These are phyloP conservation scores for Isabelozyma gotoi DNA, from an alignment of 805 yeast genomes.

Conservation along the genomic window DNA sequence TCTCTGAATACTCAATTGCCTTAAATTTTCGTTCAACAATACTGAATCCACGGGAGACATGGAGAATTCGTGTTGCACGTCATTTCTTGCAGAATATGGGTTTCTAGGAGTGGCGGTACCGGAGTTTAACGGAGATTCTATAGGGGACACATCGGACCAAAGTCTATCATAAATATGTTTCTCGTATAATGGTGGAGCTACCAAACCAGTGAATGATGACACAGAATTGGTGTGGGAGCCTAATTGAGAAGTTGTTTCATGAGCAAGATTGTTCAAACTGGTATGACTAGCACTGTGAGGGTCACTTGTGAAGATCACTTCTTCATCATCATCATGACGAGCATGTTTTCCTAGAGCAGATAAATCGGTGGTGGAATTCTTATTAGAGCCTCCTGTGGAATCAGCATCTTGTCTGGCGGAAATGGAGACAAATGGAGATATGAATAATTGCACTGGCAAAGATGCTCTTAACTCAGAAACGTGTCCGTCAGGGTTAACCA, in stretches of 20 bases:
- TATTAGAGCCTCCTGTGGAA: constrained; percentile 5
- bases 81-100: constrained; percentile 5
- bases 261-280: constrained; percentile 19
- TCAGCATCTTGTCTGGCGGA: constrained; percentile 43
- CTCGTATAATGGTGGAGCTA: constrained; percentile 87
- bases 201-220: constrained; percentile 39
- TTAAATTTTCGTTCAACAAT: constrained; percentile 51
- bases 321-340: constrained; percentile 22
- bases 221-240: constrained; percentile 26
- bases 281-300: constrained; percentile 16
- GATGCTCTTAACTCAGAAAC: constrained; percentile 90
- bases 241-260: constrained; percentile 4
- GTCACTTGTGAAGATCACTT: constrained; percentile 27
- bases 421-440: constrained; percentile 79
- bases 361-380: not conserved
- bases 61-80: constrained; percentile 22
- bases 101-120: constrained; percentile 40
- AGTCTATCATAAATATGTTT: constrained; percentile 78
- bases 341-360: constrained; percentile 38
- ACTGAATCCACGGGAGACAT: constrained; percentile 41
- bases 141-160: constrained; percentile 64
- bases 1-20: constrained; percentile 50
- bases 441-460: constrained; percentile 73
- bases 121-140: constrained; percentile 45
- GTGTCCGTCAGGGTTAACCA: constrained; percentile 89